Evolutionary conservation across 1,139 yeast genomes (phyloP).

Genomic region (Candida sp.): DNA sequence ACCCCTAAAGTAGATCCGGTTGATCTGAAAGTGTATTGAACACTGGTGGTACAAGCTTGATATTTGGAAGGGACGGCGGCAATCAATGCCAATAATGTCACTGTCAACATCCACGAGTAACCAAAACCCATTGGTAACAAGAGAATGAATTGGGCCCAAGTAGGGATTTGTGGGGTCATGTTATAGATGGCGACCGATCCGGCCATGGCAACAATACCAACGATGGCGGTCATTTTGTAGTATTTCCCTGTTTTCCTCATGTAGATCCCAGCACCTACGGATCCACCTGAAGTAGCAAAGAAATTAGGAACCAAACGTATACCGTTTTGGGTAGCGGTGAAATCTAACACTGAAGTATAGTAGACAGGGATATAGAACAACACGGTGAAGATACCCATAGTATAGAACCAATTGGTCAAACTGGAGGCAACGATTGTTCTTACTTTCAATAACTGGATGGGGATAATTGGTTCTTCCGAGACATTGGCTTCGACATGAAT

Average conservation of each 20-base stretch:
- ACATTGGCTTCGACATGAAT: constrained; percentile 51
- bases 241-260: constrained; percentile 72
- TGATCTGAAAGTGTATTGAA: constrained; percentile 72
- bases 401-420: constrained; percentile 63
- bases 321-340: constrained; percentile 60
- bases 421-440: constrained; percentile 65
- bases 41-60: constrained; percentile 74
- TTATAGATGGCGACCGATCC: constrained; percentile 42
- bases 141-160: constrained; percentile 28
- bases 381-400: constrained; percentile 52
- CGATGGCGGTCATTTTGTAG: constrained; percentile 43
- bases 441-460: constrained; percentile 50
- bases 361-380: constrained; percentile 66
- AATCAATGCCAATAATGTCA: constrained; percentile 64
- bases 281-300: constrained; percentile 66
- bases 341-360: constrained; percentile 53
- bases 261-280: constrained; percentile 64
- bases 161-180: constrained; percentile 41
- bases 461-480: constrained; percentile 68
- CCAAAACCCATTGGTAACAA: constrained; percentile 53
- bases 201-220: constrained; percentile 41
- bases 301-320: constrained; percentile 62
- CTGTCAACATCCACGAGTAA: constrained; percentile 59
- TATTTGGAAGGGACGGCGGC: constrained; percentile 58
- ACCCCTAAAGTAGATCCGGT: constrained; percentile 76